Base-by-base conservation (phyloP, 257 asterid species). In the Orobanche coerulescens region DNA sequence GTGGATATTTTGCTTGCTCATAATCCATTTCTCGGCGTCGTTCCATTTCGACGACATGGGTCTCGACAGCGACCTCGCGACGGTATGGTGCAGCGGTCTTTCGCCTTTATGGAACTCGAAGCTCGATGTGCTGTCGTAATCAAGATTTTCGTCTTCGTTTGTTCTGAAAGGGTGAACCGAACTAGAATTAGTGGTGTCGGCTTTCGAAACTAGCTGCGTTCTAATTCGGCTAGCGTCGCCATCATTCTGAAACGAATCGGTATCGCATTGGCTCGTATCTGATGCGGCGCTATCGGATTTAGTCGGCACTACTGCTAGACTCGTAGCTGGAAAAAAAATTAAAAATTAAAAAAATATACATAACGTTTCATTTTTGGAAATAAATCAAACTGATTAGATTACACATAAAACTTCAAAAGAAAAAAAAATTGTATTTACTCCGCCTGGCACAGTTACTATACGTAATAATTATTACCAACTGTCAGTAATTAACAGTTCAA, bases 11-110 rank as follows among this genome's bases (percentile, higher is more conserved):
- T 88, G 95, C 78, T 78, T 78, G 78, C 73, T 88, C 84, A 86
- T 79, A 64, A 92, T 92, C 98, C 98, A 92, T 82, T 92, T 88
- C 86, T 92, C 97, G 0, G 97, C 98, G 61, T 92, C 97, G 37
- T 92, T 81, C 98, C 98, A 92, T 79, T 92, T 92, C 7, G 98
- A 92, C 0, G 98, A 66, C 79, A 92, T 76, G 2, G 95, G 95
- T 61, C 95, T 80, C 0, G 94, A 71, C 37, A 84, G 76, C 24
- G 91, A 84, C 55, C 95, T 72, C 5, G 84, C 33, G 31, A 76
- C 25, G 4, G 82, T 78, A 62, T 80, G 93, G 62, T 80, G 95
- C 50, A 77, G 79, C 20, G 90, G 70, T 53, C 91, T 82, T 76
- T 92, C 98, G 58, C 94, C 96, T 71, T 78, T 86, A 64, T 92